Base-by-base conservation (phyloP, 352 stramenopile species). In the Globisporangium carolinianum region DNA sequence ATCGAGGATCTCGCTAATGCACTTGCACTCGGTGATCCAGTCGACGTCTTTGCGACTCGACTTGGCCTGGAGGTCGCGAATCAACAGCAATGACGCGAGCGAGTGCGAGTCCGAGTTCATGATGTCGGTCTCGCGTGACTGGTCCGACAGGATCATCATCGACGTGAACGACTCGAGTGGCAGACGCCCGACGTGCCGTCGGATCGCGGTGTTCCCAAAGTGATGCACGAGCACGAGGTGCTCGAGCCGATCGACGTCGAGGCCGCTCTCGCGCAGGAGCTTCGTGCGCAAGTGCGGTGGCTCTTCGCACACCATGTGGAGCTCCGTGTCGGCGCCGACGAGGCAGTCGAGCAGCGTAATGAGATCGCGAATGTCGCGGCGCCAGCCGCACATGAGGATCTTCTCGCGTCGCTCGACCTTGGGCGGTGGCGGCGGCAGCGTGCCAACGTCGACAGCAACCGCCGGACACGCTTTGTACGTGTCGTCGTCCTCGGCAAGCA, bases 301-400 rank as follows among this genome's bases (percentile, higher is more conserved):
- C 38, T 95, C 77, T 55, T 87, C 73, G 49, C 86, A 94, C 47
- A 97, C 74, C 60, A 97, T 84, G 55, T 93, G 78, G 1, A 96
- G 56, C 45, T 94, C 81, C 0, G 75, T 91, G 32, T 65, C 72
- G 6, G 66, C 66, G 1, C 67, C 47, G 4, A 93, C 84, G 10
- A 94, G 60, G 15, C 79, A 72, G 62, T 96, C 84, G 3, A 96
- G 75, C 17, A 94, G 53, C 37, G 75, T 66, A 49, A 97, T 91
- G 74, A 96, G 94, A 53, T 97, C 87, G 18, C 86, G 82, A 51
- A 97, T 88, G 62, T 97, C 87, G 46, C 88, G 80, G 43, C 87
- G 81, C 88, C 86, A 97, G 2, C 88, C 88, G 47, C 82, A 94
- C 68, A 97, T 89, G 32, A 97, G 60, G 58, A 95, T 88, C 15